Conservation (phyloP, 2,329 filamentous ascomycete species). For the Diaporthe aspalathi region DNA sequence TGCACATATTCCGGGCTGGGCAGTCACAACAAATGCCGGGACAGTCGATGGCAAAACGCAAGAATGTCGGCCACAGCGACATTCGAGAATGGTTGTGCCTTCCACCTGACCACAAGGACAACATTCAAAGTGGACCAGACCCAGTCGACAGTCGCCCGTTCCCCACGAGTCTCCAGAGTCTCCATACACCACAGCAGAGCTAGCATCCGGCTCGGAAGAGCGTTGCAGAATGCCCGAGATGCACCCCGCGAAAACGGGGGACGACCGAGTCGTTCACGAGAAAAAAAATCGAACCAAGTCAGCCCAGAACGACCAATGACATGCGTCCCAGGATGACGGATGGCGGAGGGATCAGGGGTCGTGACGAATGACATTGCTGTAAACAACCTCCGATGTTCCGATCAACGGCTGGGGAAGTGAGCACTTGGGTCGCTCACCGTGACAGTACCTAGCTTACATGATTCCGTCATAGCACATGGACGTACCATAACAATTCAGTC, state of each 20-base stretch:
- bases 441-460: neutral
- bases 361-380: neutral
- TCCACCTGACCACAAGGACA: slow-evolving; percentile 13
- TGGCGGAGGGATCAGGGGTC: slow-evolving; percentile 19
- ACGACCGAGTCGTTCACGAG: slow-evolving; percentile 17
- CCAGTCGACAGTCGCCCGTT: slow-evolving; percentile 31
- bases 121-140: slow-evolving; percentile 1
- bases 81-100: neutral
- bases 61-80: neutral
- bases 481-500: neutral
- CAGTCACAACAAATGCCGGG: neutral
- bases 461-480: slow-evolving; percentile 11
- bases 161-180: slow-evolving; percentile 27
- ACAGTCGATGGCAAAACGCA: no score
- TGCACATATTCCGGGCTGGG: neutral
- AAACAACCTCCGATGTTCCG: slow-evolving; percentile 4
- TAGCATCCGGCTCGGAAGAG: slow-evolving; percentile 15
- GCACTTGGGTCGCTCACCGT: slow-evolving; percentile 3
- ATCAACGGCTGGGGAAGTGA: neutral
- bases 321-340: neutral
- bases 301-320: neutral
- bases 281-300: neutral
- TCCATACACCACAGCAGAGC: neutral
- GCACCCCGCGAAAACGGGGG: slow-evolving; percentile 22
- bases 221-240: slow-evolving; percentile 13